phyloP scores from a whole-genome alignment of 805 yeast genomes.

The Tetrapisispora fleetii region DNA sequence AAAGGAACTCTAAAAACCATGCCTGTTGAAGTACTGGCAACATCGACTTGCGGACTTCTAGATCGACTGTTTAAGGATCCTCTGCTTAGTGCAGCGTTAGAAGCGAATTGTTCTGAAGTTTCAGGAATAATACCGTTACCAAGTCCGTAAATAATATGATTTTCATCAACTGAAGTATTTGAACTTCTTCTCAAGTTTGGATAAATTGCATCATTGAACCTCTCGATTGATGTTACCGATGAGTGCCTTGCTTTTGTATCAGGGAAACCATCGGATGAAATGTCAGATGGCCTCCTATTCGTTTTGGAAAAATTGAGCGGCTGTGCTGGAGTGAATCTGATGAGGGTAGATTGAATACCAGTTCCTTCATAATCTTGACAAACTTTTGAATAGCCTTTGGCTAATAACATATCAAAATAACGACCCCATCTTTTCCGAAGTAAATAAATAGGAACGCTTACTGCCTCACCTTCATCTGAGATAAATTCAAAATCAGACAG shows the following conservation, averaged over 20 bases:
- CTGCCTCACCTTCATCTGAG: slow-evolving; percentile 58
- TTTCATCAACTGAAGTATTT: not conserved
- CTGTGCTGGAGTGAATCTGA: slow-evolving; percentile 11
- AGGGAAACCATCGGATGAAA: slow-evolving; percentile 10
- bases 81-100: not conserved
- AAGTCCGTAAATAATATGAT: not conserved
- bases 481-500: slow-evolving; percentile 65
- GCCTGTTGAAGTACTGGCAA: slow-evolving; percentile 27
- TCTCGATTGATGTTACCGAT: not conserved
- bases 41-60: not conserved
- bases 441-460: slow-evolving; percentile 50
- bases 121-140: not conserved
- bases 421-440: slow-evolving; percentile 71
- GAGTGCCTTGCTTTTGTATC: slow-evolving; percentile 4
- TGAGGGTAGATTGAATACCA: slow-evolving; percentile 9
- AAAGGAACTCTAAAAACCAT: slow-evolving; percentile 57
- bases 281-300: slow-evolving; percentile 5
- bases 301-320: slow-evolving; percentile 5
- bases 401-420: slow-evolving; percentile 50
- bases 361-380: slow-evolving; percentile 23
- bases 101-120: not conserved
- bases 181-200: not conserved
- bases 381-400: slow-evolving; percentile 57
- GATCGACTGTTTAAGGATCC: not conserved
- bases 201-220: not conserved